Conservation (phyloP, 495 filamentous ascomycete genomes). For the Neurospora cerealis region DNA sequence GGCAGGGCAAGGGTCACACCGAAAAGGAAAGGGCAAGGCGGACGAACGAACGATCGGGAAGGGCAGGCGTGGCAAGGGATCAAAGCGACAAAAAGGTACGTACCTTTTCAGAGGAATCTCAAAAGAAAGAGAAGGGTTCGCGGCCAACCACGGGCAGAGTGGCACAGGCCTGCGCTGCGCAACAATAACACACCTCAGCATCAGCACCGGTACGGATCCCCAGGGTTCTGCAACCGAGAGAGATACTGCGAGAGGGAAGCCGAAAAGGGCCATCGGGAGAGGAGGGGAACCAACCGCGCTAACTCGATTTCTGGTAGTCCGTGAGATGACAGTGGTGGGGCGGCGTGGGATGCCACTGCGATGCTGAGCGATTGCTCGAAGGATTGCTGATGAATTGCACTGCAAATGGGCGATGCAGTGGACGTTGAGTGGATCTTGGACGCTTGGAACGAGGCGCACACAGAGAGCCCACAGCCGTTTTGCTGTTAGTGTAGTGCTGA, state of each 20-base stretch:
- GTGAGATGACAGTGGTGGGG: background rate
- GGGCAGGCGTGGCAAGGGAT: background rate
- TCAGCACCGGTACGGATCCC: background rate
- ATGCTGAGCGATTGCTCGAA: background rate
- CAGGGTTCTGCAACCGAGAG: background rate
- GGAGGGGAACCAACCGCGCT: background rate
- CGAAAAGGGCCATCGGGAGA: background rate
- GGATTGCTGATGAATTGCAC: background rate
- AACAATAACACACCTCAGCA: background rate
- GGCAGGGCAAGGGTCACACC: background rate
- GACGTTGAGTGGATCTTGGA: background rate
- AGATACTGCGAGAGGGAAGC: background rate
- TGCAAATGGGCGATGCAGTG: background rate
- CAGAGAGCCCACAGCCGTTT: background rate
- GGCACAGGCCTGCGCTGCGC: background rate
- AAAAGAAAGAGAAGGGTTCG: background rate
- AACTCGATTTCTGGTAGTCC: background rate
- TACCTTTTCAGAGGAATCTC: background rate
- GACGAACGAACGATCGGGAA: background rate
- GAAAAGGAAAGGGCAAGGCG: background rate
- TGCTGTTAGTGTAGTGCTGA: background rate
- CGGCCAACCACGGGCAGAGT: background rate
- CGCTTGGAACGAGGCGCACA: background rate
- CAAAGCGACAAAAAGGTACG: background rate
- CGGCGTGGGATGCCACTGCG: background rate